Percentiles rank a stretch among this genome's conserved stretches.
Conservation (phyloP, 306 rosid species). For the Lathyrus tuberosus region DNA sequence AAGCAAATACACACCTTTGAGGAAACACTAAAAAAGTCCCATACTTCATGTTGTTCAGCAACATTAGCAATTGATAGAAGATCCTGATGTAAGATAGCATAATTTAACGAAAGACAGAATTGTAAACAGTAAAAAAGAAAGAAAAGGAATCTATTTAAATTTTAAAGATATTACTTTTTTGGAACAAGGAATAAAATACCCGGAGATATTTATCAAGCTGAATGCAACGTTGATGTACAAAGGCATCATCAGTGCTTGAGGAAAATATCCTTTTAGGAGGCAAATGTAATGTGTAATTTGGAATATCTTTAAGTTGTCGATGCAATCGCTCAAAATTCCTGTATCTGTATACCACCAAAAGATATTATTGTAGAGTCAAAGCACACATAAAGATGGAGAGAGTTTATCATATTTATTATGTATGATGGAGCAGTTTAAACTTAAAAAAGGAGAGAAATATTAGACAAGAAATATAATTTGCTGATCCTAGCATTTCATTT, state of each 20-base stretch:
- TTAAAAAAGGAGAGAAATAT: conserved; percentile 10
- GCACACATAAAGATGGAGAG: conserved; percentile 25
- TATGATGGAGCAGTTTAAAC: conserved; percentile 28
- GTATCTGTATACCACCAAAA: conserved; percentile 62
- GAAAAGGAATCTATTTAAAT: background rate
- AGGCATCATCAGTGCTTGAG: conserved; percentile 96
- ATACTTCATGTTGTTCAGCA: conserved; percentile 95
- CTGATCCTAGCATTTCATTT: conserved; percentile 25
- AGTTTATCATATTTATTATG: conserved; percentile 36
- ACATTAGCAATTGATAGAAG: conserved; percentile 89
- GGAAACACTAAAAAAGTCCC: conserved; percentile 91
- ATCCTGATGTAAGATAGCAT: conserved; percentile 59
- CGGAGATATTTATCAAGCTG: conserved; percentile 95
- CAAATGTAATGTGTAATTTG: conserved; percentile 82
- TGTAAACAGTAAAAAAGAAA: conserved; percentile 5
- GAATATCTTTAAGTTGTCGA: conserved; percentile 90
- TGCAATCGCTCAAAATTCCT: conserved; percentile 93
- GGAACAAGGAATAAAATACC: conserved; percentile 48
- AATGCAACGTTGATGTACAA: conserved; percentile 97
- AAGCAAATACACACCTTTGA: conserved; percentile 73
- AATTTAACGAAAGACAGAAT: conserved; percentile 33
- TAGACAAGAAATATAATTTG: conserved; percentile 17
- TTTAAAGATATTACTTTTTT: conserved; percentile 13
- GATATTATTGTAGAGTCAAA: conserved; percentile 10
- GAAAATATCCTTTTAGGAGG: conserved; percentile 99